A percentile compares a stretch with the other conserved stretches of the same genome.
Evolutionary conservation across 106 monocot species (phyloP).

Genomic region (Dioscorea zingiberensis): DNA sequence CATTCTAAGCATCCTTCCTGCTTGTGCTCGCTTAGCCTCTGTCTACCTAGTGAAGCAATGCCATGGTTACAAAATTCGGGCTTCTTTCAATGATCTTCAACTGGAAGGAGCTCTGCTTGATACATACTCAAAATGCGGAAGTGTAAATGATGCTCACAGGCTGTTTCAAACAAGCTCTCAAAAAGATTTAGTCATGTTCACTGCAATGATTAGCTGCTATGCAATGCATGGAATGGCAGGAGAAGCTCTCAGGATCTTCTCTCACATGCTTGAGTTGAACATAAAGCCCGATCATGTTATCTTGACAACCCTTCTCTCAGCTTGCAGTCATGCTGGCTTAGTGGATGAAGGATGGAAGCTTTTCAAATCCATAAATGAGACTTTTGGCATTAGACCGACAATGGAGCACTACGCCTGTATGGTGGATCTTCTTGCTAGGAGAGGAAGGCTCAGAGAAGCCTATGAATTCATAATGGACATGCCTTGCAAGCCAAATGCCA

Average conservation of each 20-base stretch:
- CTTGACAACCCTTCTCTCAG: conserved; percentile 48
- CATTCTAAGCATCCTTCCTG: conserved; percentile 48
- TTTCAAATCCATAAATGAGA: conserved; percentile 34
- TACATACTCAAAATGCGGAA: conserved; percentile 71
- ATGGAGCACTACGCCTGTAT: conserved; percentile 70
- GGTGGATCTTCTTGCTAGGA: conserved; percentile 58
- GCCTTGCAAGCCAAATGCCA: conserved; percentile 47
- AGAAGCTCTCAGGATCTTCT: conserved; percentile 37
- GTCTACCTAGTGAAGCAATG: conserved; percentile 43
- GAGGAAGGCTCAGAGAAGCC: conserved; percentile 51
- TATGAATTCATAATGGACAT: conserved; percentile 39
- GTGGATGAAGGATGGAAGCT: conserved; percentile 44
- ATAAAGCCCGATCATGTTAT: conserved; percentile 68
- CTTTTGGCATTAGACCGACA: conserved; percentile 34
- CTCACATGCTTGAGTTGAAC: conserved; percentile 31
- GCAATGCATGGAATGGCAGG: conserved; percentile 58
- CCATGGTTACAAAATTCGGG: conserved; percentile 40
- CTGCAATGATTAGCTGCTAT: conserved; percentile 48
- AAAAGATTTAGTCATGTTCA: conserved; percentile 49
- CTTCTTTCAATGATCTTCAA: conserved; percentile 28
- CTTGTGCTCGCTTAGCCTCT: conserved; percentile 35
- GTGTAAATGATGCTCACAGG: conserved; percentile 28
- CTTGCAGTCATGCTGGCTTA: conserved; percentile 65
- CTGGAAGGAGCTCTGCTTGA: conserved; percentile 52
- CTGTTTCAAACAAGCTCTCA: conserved; percentile 23